phyloP scores from a whole-genome alignment of 208 protist species.

The Crithidia expoeki region DNA sequence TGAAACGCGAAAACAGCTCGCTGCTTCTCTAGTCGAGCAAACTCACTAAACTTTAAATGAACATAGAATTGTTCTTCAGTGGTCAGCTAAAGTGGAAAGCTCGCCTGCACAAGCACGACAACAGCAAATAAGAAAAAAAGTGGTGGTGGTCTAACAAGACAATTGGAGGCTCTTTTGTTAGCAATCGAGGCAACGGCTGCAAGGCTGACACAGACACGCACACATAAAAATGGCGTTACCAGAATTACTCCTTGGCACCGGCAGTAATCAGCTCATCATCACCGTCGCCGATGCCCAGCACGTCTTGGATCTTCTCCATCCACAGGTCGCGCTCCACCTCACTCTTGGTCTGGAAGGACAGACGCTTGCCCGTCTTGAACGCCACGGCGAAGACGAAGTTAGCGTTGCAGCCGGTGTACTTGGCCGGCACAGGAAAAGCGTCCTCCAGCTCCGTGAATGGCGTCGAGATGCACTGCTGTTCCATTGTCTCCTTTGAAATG shows the following conservation, averaged over 20 bases:
- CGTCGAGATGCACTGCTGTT: constrained; percentile 79
- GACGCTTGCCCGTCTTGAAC: constrained; percentile 76
- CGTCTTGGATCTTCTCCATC: constrained; percentile 88
- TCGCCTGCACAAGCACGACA: too few relatives aligned
- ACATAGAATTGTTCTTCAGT: too few relatives aligned
- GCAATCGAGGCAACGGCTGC: too few relatives aligned
- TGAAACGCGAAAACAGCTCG: too few relatives aligned
- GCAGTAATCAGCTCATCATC: constrained; percentile 38
- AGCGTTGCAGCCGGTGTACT: constrained; percentile 78
- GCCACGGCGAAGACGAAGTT: constrained; percentile 76
- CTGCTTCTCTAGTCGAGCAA: too few relatives aligned
- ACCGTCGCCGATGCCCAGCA: constrained; percentile 73
- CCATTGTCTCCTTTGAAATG: constrained; percentile 78
- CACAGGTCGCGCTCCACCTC: constrained; percentile 67
- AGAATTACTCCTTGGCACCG: constrained; percentile 16
- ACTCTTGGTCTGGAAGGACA: constrained; percentile 72
- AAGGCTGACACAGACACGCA: too few relatives aligned
- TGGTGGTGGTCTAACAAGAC: too few relatives aligned
- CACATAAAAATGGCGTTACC: too few relatives aligned
- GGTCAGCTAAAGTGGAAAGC: too few relatives aligned
- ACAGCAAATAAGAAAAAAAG: too few relatives aligned
- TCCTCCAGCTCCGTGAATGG: constrained; percentile 79
- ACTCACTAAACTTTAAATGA: too few relatives aligned
- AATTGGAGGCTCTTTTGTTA: too few relatives aligned
- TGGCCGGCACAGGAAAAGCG: constrained; percentile 75